Evolutionary conservation across 495 filamentous ascomycete genomes (phyloP).

Genomic region (Lepidopterella palustris): DNA sequence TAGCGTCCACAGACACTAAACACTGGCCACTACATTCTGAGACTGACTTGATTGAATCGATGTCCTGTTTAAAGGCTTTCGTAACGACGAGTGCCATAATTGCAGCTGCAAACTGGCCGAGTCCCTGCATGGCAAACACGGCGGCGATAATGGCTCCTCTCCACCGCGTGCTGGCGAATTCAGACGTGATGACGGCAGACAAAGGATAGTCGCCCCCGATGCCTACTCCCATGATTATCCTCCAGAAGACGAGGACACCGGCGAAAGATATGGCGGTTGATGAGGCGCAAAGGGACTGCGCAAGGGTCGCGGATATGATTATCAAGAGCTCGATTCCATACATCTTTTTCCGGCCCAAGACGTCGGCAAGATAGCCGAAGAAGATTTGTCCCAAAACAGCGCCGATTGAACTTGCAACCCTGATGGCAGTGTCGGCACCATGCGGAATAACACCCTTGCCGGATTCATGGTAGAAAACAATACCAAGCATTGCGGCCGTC

Average conservation of each 20-base stretch:
- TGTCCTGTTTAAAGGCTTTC: slow-evolving; percentile 59
- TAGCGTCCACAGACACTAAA: slow-evolving; percentile 65
- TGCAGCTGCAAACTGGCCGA: slow-evolving; percentile 67
- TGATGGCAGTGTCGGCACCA: slow-evolving; percentile 69
- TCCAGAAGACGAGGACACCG: slow-evolving; percentile 81
- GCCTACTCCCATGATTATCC: slow-evolving; percentile 62
- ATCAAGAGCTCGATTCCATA: slow-evolving; percentile 84
- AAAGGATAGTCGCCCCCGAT: slow-evolving; percentile 86
- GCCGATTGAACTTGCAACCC: slow-evolving; percentile 76
- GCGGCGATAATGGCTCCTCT: slow-evolving; percentile 78
- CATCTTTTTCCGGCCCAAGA: slow-evolving; percentile 72
- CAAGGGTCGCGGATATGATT: slow-evolving; percentile 78
- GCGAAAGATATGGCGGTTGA: slow-evolving; percentile 63
- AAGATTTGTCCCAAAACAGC: slow-evolving; percentile 77
- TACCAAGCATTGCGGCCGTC: slow-evolving; percentile 54
- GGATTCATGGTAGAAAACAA: slow-evolving; percentile 61
- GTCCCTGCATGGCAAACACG: slow-evolving; percentile 78
- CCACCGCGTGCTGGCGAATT: slow-evolving; percentile 80
- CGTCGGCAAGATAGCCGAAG: slow-evolving; percentile 76
- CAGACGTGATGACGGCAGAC: slow-evolving; percentile 77
- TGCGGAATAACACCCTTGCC: slow-evolving; percentile 47
- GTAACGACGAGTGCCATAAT: slow-evolving; percentile 67
- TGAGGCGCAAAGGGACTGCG: slow-evolving; percentile 60
- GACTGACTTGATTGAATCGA: slow-evolving; percentile 45
- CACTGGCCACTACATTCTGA: slow-evolving; percentile 57